These are phyloP conservation scores for Rhodotorula toruloides DNA, from an alignment of 768 basidiomycete species.

Conservation along the genomic window DNA sequence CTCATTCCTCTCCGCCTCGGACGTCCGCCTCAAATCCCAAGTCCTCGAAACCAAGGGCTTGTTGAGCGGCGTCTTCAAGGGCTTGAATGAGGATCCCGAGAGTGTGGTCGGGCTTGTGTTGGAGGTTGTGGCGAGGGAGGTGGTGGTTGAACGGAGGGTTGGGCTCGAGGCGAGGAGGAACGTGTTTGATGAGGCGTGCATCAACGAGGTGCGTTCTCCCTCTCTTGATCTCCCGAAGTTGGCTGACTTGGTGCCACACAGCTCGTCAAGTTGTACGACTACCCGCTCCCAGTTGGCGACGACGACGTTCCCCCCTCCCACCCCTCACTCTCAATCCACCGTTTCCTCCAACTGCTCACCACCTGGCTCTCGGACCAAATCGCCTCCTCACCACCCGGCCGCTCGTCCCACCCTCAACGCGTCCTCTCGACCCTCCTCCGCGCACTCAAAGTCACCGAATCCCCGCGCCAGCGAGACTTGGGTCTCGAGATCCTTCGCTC, in stretches of 20 bases:
- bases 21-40: constrained; percentile 57
- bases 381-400: constrained; percentile 44
- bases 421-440: constrained; percentile 71
- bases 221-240: too few species aligned
- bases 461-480: constrained; percentile 75
- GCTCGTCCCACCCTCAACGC: constrained; percentile 55
- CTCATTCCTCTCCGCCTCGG: constrained; percentile 60
- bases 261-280: constrained; percentile 45
- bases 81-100: constrained; percentile 63
- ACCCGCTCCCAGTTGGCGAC: constrained; percentile 47
- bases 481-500: constrained; percentile 65
- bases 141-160: constrained; percentile 57
- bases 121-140: constrained; percentile 56
- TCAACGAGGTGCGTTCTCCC: constrained; percentile 9
- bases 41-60: constrained; percentile 68
- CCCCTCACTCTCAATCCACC: constrained; percentile 26
- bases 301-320: constrained; percentile 42
- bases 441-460: constrained; percentile 78
- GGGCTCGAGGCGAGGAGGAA: constrained; percentile 64
- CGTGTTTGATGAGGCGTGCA: constrained; percentile 56
- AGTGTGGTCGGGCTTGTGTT: constrained; percentile 60
- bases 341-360: constrained; percentile 42
- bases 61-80: constrained; percentile 68
- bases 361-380: constrained; percentile 54
- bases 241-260: constrained; percentile 1